A percentile compares a stretch with the other conserved stretches of the same genome.
These are phyloP conservation scores for Corylus avellana DNA, from an alignment of 306 rosid species.

Conservation along the genomic window DNA sequence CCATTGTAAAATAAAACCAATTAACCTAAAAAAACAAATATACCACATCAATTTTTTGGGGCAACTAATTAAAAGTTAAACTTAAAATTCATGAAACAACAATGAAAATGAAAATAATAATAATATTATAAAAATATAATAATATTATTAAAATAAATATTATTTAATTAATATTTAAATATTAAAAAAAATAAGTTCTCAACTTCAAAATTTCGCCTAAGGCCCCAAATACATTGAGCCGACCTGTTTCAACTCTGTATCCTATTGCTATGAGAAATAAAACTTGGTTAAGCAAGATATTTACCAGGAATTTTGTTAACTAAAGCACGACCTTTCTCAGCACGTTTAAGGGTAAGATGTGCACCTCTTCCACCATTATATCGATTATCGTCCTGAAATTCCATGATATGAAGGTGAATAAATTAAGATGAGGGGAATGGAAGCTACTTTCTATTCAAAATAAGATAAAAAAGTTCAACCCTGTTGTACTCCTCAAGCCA, in stretches of 20 bases:
- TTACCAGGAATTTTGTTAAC: conserved; percentile 70
- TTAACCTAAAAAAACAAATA: no score
- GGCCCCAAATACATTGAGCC: no score
- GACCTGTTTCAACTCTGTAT: neutral
- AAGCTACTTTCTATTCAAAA: neutral
- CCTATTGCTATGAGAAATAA: neutral
- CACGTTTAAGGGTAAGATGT: conserved; percentile 69
- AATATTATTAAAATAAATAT: no score
- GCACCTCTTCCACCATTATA: conserved; percentile 78
- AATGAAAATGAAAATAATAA: no score
- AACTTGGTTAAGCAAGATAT: conserved; percentile 11
- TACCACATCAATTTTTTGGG: no score
- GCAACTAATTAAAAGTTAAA: no score
- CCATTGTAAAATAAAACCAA: no score
- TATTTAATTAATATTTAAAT: no score
- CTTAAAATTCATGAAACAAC: no score
- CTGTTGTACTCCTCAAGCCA: conserved; percentile 90
- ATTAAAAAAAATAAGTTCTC: no score
- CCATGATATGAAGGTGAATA: neutral
- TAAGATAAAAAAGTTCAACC: conserved; percentile 37
- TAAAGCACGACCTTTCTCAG: conserved; percentile 73
- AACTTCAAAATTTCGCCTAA: no score
- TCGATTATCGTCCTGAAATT: conserved; percentile 70
- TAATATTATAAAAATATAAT: no score
- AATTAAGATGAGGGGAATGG: conserved; percentile 12